Base-by-base conservation (phyloP, 768 basidiomycete genomes). In the Mycena haematopus region DNA sequence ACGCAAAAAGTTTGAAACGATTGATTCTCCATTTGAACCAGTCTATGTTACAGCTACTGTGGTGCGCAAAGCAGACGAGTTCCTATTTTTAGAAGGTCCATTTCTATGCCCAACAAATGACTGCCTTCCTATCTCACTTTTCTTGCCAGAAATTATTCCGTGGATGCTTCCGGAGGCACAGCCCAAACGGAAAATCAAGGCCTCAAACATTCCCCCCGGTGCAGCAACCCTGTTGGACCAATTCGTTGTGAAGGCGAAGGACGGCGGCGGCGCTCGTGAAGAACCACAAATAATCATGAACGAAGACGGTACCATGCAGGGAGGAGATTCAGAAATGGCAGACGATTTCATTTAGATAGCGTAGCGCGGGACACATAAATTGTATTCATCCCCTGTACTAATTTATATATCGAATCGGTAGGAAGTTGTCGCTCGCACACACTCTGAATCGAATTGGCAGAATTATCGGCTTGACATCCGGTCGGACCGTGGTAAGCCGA, bases 11-110 rank as follows among this genome's bases (percentile, higher is more conserved):
- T 53, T 45, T 13, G 36, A 22, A 51, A 27, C 13, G 25, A 46
- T 50, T 27, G 22, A 22, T 61, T 21, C 33, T 47, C 24, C 6
- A 31, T 22, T 53, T 42, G 38, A 53, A 55, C 40, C 52, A 42
- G 22, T 54, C 51, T 17, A 31, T 51, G n/a, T 57, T 58, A 15
- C 60, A 92, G 91, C 84, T 6, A 79, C 80, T 10, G 84, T 86
- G 11, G 84, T 87, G 31, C 81, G 87, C 57, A 84, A 83, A 68
- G 86, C 80, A 52, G 90, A 92, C 52, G 92, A 93, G 65, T 93
- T 90, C 68, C 70, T 89, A 49, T 93, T 93, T 70, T 81, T 93
- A 6, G 88, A 91, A 74, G 92, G 91, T 91, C 66, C 17, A 10
- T 76, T 56, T 21, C 21, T 15, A 24, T 9, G 29, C 27, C 38